Conservation (phyloP, 1,139 yeast species). For the Kodamaea alishanica region DNA sequence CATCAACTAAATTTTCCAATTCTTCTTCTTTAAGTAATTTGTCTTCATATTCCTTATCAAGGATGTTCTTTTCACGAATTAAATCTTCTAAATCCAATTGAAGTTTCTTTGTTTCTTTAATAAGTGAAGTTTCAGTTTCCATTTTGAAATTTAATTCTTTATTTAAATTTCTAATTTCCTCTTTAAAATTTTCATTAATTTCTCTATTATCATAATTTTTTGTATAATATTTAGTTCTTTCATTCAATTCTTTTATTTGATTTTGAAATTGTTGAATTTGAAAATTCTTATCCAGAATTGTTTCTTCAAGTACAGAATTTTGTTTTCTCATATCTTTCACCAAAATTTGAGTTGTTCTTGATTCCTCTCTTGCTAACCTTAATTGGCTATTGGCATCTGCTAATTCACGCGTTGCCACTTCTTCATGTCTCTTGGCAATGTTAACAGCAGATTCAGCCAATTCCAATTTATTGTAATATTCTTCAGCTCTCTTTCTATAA, state of each 20-base stretch:
- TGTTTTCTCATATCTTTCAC: constrained; percentile 56
- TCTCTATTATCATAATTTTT: constrained; percentile 46
- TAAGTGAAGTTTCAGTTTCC: constrained; percentile 61
- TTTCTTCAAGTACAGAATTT: constrained; percentile 53
- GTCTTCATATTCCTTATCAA: constrained; percentile 52
- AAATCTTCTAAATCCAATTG: constrained; percentile 61
- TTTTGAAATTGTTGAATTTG: constrained; percentile 53
- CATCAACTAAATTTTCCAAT: constrained; percentile 40
- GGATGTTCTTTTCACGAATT: constrained; percentile 41
- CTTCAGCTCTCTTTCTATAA: constrained; percentile 72
- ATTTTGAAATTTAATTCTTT: constrained; percentile 55
- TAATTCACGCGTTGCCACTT: constrained; percentile 52
- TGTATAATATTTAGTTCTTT: constrained; percentile 53
- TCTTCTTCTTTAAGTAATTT: constrained; percentile 50
- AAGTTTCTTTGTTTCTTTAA: constrained; percentile 60
- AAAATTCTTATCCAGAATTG: constrained; percentile 54
- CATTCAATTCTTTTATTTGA: constrained; percentile 38
- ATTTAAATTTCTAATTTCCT: constrained; percentile 57
- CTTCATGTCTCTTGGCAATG: constrained; percentile 61
- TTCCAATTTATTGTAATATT: constrained; percentile 69
- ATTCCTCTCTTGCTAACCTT: constrained; percentile 54
- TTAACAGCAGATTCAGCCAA: constrained; percentile 73
- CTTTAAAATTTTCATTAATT: constrained; percentile 43
- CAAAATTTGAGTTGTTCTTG: constrained; percentile 54
- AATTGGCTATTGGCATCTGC: constrained; percentile 53